Evolutionary conservation across 257 asterid species (phyloP), one percentile per base, ranked within the genome.

Genomic region (Fraxinus anomala): DNA sequence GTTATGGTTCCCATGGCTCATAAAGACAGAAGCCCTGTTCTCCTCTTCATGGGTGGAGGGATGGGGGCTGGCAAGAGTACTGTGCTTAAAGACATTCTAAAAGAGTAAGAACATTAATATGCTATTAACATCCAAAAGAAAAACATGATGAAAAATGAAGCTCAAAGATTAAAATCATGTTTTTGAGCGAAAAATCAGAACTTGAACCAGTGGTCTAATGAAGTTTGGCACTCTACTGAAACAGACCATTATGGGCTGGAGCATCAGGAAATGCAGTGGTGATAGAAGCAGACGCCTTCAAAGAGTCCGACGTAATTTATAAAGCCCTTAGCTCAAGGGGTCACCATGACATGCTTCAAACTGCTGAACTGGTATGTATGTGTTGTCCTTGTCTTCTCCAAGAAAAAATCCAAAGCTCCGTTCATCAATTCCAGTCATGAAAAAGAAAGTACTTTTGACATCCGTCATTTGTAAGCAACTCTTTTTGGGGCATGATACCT

Each of bases 1-100:
- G 96, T 94, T 74, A 94, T 92, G 98, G 92, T 94, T 76, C 98
- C 98, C 0, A 92, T 94, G 98, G 97, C 89, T 76, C 98, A 92
- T 73, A 89, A 92, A 69, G 98, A 94, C 76, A 85, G 98, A 83
- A 92, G 97, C 59, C 97, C 97, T 0, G 91, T 92, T 42, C 97
- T 92, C 79, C 97, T 94, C 85, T 86, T 94, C 88, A 94, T 94
- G 98, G 98, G 98, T 2, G 98, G 98, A 44, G 98, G 97, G 13
- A 94, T 94, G 98, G 97, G 97, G 11, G 98, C 97, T 0, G 98
- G 97, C 37, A 94, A 94, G 86, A 94, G 97, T 79, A 91, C 96
- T 5, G 97, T 91, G 79, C 98, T 92, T 42, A 94, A 91, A 77
- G 98, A 94, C 88, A 89, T 94, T 78, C 89, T 94, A 82, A 92